Evolutionary conservation across 495 filamentous ascomycete species (phyloP), one percentile per base, ranked within the genome.

Genomic region (Aspergillus mulundensis): DNA sequence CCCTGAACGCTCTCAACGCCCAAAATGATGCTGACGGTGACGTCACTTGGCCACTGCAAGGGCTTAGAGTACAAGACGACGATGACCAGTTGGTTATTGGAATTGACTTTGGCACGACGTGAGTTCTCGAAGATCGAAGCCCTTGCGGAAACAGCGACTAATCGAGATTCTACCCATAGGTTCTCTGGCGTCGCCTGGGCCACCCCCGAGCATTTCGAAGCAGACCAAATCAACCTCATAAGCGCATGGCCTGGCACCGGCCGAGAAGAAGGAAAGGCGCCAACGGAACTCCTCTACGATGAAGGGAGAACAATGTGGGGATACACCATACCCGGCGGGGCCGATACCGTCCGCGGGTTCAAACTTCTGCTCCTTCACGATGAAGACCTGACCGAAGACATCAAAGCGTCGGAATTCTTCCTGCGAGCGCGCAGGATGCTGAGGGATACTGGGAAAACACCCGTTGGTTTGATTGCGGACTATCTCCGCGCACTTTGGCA

Each of bases 181-280:
- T 54, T 54, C 18, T 54, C 52, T 8, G 52, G 52, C 0, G 52
- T 54, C 11, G 52, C 52, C 16, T 54, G 52, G 52, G 41, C 52
- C 28, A 54, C 52, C n/a, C 39, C 42, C 12, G 52, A 42, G 30
- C 25, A 46, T 18, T 54, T 54, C 20, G 25, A 25, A 14, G 41
- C 39, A 4, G 52, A 46, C 16, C 52, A 54, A 19, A 54, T 54
- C 16, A 54, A 54, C 30, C 40, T 46, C 2, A 54, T 54, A 6
- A 54, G 21, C 14, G 24, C 28, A 21, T 54, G 52, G 52, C 52
- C 52, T 7, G 52, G 52, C 18, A 54, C 41, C 11, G 52, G 52
- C 14, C 40, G 40, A 36, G 52, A 54, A 38, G 52, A 54, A 38
- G 52, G 52, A 11, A 54, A 54, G 16, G 52, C 52, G 5, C 52